Percentiles rank a stretch among this genome's conserved stretches.
Evolutionary conservation across 139 green algal species (phyloP).

Genomic region (Picochlorum costavermella): DNA sequence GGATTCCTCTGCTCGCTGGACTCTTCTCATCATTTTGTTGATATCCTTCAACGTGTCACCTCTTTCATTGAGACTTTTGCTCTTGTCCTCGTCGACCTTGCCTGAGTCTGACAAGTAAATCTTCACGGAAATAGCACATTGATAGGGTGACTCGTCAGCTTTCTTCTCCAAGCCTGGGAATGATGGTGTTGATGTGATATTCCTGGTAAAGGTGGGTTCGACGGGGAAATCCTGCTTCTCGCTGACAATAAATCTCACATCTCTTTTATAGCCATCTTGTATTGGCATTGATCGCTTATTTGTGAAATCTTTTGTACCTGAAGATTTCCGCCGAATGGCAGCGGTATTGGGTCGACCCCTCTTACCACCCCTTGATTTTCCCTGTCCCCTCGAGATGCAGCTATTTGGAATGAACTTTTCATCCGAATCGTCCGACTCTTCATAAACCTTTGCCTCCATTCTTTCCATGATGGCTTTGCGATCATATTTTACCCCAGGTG

Average conservation of each 20-base stretch:
- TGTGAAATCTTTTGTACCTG: no score
- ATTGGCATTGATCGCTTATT: no score
- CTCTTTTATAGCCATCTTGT: no score
- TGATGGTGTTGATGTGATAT: background rate
- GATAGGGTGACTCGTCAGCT: background rate
- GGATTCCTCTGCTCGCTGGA: slow-evolving; percentile 19
- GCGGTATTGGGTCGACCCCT: no score
- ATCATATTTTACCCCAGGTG: slow-evolving; percentile 22
- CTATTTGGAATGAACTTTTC: background rate
- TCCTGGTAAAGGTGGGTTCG: background rate
- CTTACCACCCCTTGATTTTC: no score
- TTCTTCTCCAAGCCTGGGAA: background rate
- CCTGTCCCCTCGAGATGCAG: no score
- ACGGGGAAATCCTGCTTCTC: no score
- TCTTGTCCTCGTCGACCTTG: background rate
- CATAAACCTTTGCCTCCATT: slow-evolving; percentile 2
- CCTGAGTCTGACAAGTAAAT: background rate
- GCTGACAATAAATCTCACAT: no score
- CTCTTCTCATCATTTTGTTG: slow-evolving; percentile 17
- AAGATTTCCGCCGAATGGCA: no score
- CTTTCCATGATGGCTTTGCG: background rate
- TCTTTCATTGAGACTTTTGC: background rate
- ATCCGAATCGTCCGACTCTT: slow-evolving; percentile 12
- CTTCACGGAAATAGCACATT: background rate
- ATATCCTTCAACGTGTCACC: background rate